phyloP scores from a whole-genome alignment of 2,329 filamentous ascomycete genomes.

The Fusarium camptoceras region DNA sequence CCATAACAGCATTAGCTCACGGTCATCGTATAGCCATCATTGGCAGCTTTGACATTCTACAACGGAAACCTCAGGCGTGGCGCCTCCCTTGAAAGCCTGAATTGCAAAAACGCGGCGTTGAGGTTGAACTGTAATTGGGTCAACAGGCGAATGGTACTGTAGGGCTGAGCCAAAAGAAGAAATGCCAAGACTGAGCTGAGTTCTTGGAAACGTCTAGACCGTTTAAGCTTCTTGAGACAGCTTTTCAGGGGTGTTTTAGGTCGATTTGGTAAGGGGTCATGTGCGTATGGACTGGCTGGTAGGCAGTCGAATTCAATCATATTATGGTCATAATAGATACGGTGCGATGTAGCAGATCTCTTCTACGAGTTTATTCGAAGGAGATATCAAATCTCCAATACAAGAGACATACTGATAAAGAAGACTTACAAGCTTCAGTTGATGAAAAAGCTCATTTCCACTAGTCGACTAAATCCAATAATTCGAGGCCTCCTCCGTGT shows the following conservation, averaged over 20 bases:
- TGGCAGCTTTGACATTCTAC: not conserved
- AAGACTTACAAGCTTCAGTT: not conserved
- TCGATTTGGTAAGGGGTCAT: not conserved
- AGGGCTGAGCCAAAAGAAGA: conserved; percentile 25
- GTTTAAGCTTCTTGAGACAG: conserved; percentile 28
- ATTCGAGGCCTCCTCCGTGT: conserved; percentile 6
- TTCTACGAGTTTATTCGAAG: not conserved
- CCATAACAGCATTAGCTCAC: not conserved
- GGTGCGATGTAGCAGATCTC: too few species aligned
- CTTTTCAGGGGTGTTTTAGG: not conserved
- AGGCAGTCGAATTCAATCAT: not conserved
- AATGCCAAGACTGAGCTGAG: conserved; percentile 30
- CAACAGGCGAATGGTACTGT: conserved; percentile 9
- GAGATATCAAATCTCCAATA: not conserved
- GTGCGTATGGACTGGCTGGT: not conserved
- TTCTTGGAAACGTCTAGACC: conserved; percentile 20
- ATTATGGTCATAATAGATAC: too few species aligned
- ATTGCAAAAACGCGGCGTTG: conserved; percentile 8
- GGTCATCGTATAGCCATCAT: conserved; percentile 6
- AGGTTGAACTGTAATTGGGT: conserved; percentile 19
- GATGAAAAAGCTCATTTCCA: conserved; percentile 7
- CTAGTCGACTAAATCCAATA: not conserved
- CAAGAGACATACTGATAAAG: not conserved
- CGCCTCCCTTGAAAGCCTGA: conserved; percentile 6
- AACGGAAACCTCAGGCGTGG: conserved; percentile 15